These are phyloP conservation scores for Jaminaea rosea DNA, from an alignment of 1,284 basidiomycete genomes.

Conservation along the genomic window DNA sequence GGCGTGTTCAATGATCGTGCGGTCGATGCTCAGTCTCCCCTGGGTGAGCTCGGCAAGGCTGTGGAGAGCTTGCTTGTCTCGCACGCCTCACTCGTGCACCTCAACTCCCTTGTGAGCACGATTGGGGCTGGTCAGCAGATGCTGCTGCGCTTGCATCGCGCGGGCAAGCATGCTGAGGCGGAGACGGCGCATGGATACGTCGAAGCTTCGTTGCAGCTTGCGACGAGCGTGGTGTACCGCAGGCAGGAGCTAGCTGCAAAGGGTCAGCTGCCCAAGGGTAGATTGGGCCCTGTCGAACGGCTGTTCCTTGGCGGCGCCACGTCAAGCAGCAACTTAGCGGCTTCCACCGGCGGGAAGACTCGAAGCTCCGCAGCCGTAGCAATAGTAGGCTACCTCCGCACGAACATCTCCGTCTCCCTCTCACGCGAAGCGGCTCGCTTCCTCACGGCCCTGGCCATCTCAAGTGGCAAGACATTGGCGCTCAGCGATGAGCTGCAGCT, in stretches of 20 bases:
- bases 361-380: no score
- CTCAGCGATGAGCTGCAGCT: slow-evolving; percentile 39
- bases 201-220: slow-evolving; percentile 59
- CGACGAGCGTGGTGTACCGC: slow-evolving; percentile 29
- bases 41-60: slow-evolving; percentile 51
- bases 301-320: slow-evolving; percentile 30
- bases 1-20: slow-evolving; percentile 59
- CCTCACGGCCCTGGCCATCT: no score
- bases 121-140: slow-evolving; percentile 59
- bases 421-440: no score
- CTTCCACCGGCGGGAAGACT: no score
- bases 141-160: slow-evolving; percentile 56
- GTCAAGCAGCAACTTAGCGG: no score
- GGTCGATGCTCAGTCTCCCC: background rate
- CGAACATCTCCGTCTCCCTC: no score
- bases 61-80: slow-evolving; percentile 61
- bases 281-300: slow-evolving; percentile 22
- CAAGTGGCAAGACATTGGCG: no score
- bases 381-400: no score
- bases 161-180: slow-evolving; percentile 62
- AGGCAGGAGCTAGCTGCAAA: slow-evolving; percentile 15
- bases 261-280: slow-evolving; percentile 9
- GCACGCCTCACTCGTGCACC: slow-evolving; percentile 63
- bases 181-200: slow-evolving; percentile 61
- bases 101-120: slow-evolving; percentile 64